A percentile compares a stretch with the other conserved stretches of the same genome.
These are phyloP conservation scores for Boehmeria nivea DNA, from an alignment of 306 rosid species.

Conservation along the genomic window DNA sequence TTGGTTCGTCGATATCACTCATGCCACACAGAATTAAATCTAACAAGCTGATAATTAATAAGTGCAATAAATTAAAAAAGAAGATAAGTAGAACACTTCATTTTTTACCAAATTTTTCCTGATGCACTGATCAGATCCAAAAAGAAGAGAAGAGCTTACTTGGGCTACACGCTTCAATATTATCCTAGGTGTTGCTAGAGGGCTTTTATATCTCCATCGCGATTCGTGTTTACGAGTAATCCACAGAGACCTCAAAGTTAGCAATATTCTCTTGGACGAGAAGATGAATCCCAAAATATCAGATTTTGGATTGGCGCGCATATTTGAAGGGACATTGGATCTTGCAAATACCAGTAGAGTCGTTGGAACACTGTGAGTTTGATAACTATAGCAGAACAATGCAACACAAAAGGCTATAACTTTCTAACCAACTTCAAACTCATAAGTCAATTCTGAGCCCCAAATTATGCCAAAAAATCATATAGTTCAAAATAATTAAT, in stretches of 20 bases:
- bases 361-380: slow-evolving; percentile 32
- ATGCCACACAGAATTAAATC: no score
- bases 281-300: slow-evolving; percentile 36
- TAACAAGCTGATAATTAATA: no score
- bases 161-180: slow-evolving; percentile 24
- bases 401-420: no score
- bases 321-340: slow-evolving; percentile 2
- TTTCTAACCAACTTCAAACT: no score
- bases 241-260: slow-evolving; percentile 29
- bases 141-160: slow-evolving; percentile 10
- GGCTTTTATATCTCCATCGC: slow-evolving; percentile 24
- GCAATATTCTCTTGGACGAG: slow-evolving; percentile 27
- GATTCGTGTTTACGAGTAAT: slow-evolving; percentile 19
- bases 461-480: no score
- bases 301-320: slow-evolving; percentile 37
- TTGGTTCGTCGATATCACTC: no score
- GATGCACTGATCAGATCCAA: slow-evolving; percentile 4
- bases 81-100: no score
- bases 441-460: no score
- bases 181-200: slow-evolving; percentile 22
- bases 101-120: no score
- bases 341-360: slow-evolving; percentile 20
- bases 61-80: no score
- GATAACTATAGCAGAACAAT: no score
- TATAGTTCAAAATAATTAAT: no score